A percentile compares a stretch with the other conserved stretches of the same genome.
Evolutionary conservation across 441 rosid species (phyloP).

Genomic region (Gossypium aridum): DNA sequence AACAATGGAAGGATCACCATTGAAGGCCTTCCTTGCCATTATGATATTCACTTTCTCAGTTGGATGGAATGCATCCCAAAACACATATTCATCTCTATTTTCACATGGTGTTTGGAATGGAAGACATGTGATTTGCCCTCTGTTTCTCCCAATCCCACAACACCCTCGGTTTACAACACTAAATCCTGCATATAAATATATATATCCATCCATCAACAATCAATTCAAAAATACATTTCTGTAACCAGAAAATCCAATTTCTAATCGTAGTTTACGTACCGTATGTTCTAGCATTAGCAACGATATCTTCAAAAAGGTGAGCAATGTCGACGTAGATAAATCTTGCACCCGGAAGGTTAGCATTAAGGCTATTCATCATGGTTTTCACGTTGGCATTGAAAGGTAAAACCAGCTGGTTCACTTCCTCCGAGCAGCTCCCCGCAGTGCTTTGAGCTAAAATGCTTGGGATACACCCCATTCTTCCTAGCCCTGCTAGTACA

Average conservation of each 20-base stretch:
- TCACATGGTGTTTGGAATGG: slow-evolving; percentile 84
- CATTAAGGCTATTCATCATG: slow-evolving; percentile 56
- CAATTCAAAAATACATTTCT: background rate
- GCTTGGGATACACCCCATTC: slow-evolving; percentile 96
- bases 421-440: slow-evolving; percentile 72
- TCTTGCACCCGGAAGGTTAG: slow-evolving; percentile 54
- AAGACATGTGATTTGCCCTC: slow-evolving; percentile 89
- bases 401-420: slow-evolving; percentile 63
- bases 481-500: slow-evolving; percentile 68
- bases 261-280: slow-evolving; percentile 29
- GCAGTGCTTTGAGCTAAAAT: slow-evolving; percentile 60
- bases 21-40: slow-evolving; percentile 64
- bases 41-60: slow-evolving; percentile 81
- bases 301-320: slow-evolving; percentile 52
- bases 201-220: background rate
- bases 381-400: slow-evolving; percentile 75
- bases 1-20: slow-evolving; percentile 45
- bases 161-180: slow-evolving; percentile 71
- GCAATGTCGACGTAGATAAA: slow-evolving; percentile 55
- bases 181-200: slow-evolving; percentile 39
- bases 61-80: slow-evolving; percentile 98
- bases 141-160: slow-evolving; percentile 81
- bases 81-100: slow-evolving; percentile 57
- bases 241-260: background rate
- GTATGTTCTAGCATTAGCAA: slow-evolving; percentile 37